Evolutionary conservation across 1,284 basidiomycete genomes (phyloP), one percentile per base, ranked within the genome.

Genomic region (Malassezia furfur): DNA sequence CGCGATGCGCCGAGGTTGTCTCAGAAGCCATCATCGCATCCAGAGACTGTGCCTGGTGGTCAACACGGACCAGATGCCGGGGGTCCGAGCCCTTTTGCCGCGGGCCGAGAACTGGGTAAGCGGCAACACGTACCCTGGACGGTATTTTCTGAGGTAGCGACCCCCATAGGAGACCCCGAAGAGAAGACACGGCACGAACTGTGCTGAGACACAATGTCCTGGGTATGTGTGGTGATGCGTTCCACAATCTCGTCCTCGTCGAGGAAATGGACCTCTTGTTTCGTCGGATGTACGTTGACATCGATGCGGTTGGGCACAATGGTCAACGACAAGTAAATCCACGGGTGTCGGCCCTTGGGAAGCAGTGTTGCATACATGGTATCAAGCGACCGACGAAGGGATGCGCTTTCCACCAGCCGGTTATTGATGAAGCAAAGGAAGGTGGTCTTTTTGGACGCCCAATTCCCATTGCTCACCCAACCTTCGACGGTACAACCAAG

Each of bases 361-460:
- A 99, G 79, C 36, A 94, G 81, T 1, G 83, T 80, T 17, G 81
- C 84, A 74, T 98, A 98, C 12, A 90, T 82, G 1, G 82, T 81
- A 72, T 98, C 93, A 38, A 96, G 78, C 0, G 90, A 86, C 34
- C 85, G 84, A 74, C 88, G 91, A 68, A 98, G 85, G 40, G 86
- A 81, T 0, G 82, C 78, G 2, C 89, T 94, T 54, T 98, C 93
- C 0, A 98, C 94, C 7, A 94, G 80, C 3, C 94, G 87, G 73
- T 96, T 85, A 70, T 98, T 98, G 72, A 99, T 96, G 76, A 99
- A 99, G n/a, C 96, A 79, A 0, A 98, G 77, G 68, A 93, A 87
- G 0, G 84, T 80, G 49, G 80, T 84, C 69, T 88, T 89, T 75
- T 93, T 93, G 4, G 83, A 85, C 69, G 87, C 88, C 70, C 88